Percentiles rank a stretch among this genome's conserved stretches.
phyloP scores from a whole-genome alignment of 106 monocot genomes.

The Vanilla planifolia region DNA sequence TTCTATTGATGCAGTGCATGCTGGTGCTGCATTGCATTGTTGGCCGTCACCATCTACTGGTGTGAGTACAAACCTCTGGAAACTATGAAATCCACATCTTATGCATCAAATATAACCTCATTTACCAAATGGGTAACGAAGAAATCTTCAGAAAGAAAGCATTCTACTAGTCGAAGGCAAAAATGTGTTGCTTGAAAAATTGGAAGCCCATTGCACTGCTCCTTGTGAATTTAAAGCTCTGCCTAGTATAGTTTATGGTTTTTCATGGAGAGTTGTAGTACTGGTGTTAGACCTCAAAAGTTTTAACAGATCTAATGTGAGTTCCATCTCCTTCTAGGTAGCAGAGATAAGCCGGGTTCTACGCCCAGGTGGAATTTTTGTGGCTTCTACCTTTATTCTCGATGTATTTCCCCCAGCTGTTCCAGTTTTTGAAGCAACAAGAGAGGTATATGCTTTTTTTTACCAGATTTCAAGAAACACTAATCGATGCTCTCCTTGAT shows the following conservation, averaged over 20 bases:
- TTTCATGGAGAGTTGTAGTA: no score
- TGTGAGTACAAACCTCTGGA: conserved; percentile 37
- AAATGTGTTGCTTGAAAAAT: background rate
- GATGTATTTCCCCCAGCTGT: conserved; percentile 34
- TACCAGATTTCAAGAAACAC: background rate
- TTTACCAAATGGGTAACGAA: no score
- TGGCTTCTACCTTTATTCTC: conserved; percentile 75
- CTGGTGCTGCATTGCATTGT: conserved; percentile 94
- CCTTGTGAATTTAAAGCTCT: background rate
- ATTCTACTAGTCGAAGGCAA: no score
- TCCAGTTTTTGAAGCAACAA: conserved; percentile 30
- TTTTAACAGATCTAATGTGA: background rate
- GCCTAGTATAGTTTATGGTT: background rate
- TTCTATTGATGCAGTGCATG: conserved; percentile 95
- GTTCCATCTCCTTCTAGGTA: conserved; percentile 36
- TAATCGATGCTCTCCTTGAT: background rate
- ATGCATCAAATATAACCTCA: no score
- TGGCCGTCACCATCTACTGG: conserved; percentile 94
- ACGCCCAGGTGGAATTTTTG: conserved; percentile 88
- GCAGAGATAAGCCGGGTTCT: conserved; percentile 89
- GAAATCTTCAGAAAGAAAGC: no score
- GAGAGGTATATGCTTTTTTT: conserved; percentile 34
- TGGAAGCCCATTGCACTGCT: background rate
- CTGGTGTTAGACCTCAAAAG: background rate
- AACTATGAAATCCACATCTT: no score